Evolutionary conservation across 2,329 filamentous ascomycete species (phyloP).

Genomic region (Meredithiella fracta): DNA sequence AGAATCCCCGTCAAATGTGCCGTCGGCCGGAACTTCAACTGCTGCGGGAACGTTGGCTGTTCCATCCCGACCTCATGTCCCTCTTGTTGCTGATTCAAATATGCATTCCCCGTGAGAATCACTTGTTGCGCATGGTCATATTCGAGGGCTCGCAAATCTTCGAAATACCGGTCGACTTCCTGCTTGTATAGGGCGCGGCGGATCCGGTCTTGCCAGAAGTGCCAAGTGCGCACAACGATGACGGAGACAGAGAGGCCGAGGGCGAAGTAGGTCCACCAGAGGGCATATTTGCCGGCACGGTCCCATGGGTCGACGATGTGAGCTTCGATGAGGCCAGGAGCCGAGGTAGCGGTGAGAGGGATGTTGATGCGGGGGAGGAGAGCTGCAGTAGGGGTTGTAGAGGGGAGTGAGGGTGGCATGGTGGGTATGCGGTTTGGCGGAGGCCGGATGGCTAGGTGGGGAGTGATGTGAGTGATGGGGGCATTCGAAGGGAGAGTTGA

Average conservation of each 20-base stretch:
- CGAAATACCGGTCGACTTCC: slow-evolving; percentile 52
- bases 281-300: slow-evolving; percentile 67
- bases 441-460: background rate
- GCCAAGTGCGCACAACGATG: slow-evolving; percentile 58
- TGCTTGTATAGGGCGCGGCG: slow-evolving; percentile 79
- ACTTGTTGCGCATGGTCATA: slow-evolving; percentile 30
- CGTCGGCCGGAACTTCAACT: slow-evolving; percentile 37
- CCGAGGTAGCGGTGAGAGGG: slow-evolving; percentile 41
- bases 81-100: background rate
- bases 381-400: background rate
- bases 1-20: slow-evolving; percentile 61
- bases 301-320: slow-evolving; percentile 61
- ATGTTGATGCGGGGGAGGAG: slow-evolving; percentile 38
- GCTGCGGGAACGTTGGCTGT: background rate
- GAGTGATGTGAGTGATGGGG: background rate
- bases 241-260: slow-evolving; percentile 53
- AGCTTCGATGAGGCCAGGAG: slow-evolving; percentile 44
- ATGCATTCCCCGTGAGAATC: slow-evolving; percentile 29
- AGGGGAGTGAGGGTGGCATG: background rate
- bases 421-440: background rate
- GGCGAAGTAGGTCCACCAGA: slow-evolving; percentile 80
- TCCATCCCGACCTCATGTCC: background rate
- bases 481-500: background rate
- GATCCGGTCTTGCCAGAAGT: slow-evolving; percentile 87
- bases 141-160: slow-evolving; percentile 33